Conservation (phyloP, 2,329 filamentous ascomycete species). For the Akanthomyces muscarius region DNA sequence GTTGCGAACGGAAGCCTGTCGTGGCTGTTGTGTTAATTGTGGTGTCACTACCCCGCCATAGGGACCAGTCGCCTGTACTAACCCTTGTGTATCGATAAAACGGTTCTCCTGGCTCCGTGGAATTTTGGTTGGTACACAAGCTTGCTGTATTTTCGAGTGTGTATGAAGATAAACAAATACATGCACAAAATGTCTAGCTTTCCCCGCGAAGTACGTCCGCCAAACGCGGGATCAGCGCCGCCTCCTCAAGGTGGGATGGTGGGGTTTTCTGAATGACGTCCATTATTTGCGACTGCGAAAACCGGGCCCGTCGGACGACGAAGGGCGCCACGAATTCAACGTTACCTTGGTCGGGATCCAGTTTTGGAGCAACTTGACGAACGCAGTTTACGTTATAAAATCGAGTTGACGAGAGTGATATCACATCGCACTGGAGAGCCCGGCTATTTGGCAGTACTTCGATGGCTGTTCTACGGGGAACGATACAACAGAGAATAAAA, state of each 20-base stretch:
- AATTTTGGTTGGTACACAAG: not conserved
- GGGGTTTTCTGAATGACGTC: conserved; percentile 10
- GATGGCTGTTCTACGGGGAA: too few species aligned
- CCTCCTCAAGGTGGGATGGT: not conserved
- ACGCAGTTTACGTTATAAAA: not conserved
- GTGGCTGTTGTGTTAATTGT: not conserved
- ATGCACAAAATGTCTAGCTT: not conserved
- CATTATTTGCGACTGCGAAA: not conserved
- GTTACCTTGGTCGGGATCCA: conserved; percentile 12
- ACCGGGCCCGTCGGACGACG: not conserved
- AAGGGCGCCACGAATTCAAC: conserved; percentile 11
- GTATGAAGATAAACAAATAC: not conserved
- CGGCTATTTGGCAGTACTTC: not conserved
- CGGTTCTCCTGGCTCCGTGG: not conserved
- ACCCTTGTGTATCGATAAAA: not conserved
- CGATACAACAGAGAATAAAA: too few species aligned
- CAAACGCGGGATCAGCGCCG: not conserved
- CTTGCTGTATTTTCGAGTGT: not conserved
- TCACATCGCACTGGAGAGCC: not conserved
- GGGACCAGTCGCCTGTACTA: not conserved
- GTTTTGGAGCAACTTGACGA: conserved; percentile 7
- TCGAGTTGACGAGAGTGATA: not conserved
- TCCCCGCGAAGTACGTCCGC: not conserved
- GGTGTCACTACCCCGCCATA: conserved; percentile 1
- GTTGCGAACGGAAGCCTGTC: not conserved